Evolutionary conservation across 176 grass and related monocot species (phyloP).

Genomic region (Pharus latifolius): DNA sequence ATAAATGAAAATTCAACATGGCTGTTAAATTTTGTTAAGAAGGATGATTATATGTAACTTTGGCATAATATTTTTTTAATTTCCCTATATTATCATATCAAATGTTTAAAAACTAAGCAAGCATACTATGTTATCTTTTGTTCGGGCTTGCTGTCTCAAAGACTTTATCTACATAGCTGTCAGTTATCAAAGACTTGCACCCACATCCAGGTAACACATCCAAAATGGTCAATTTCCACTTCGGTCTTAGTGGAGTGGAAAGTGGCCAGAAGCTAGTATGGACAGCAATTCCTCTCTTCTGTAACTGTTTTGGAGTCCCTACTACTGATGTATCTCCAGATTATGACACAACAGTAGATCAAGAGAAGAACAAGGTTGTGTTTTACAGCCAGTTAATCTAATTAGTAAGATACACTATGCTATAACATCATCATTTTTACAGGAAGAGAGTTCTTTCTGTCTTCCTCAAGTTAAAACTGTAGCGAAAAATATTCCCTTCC

Average conservation of each 20-base stretch:
- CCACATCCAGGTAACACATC: background rate
- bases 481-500: too few species aligned
- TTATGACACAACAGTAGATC: background rate
- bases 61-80: background rate
- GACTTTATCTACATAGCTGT: background rate
- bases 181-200: background rate
- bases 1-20: too few species aligned
- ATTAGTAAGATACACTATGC: constrained; percentile 8
- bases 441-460: too few species aligned
- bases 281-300: background rate
- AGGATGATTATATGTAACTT: background rate
- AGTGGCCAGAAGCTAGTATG: background rate
- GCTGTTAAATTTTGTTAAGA: too few species aligned
- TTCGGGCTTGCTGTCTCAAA: background rate
- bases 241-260: too few species aligned
- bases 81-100: background rate
- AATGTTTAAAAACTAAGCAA: background rate
- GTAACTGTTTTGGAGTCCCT: background rate
- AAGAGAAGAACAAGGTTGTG: background rate
- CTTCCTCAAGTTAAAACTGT: too few species aligned
- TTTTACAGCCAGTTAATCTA: background rate
- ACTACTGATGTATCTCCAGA: background rate
- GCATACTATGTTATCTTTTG: background rate
- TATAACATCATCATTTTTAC: background rate
- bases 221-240: too few species aligned